Conservation (phyloP, 352 stramenopile species). For the Phytopythium montanum region DNA sequence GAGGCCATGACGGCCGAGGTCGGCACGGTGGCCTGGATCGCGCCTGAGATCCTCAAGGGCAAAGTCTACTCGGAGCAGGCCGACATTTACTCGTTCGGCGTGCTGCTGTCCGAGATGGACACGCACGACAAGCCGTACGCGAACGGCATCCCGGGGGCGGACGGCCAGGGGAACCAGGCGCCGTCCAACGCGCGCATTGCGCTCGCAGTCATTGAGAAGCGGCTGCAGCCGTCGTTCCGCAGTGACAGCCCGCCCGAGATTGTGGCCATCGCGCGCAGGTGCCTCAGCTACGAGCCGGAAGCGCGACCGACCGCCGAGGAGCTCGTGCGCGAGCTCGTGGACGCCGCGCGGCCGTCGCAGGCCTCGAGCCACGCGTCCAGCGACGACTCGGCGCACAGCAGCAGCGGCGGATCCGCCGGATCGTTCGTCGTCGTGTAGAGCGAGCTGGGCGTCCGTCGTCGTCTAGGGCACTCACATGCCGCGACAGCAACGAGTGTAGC, state of each 20-base stretch:
- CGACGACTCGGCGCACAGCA: constrained; percentile 1
- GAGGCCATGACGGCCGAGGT: constrained; percentile 41
- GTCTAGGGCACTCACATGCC: too few species aligned
- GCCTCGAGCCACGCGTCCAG: background rate
- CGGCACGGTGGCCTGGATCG: constrained; percentile 51
- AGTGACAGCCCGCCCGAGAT: constrained; percentile 29
- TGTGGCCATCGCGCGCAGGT: constrained; percentile 19
- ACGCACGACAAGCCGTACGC: constrained; percentile 40
- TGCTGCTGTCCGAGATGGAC: constrained; percentile 46
- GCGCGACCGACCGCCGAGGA: background rate
- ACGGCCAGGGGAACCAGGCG: constrained; percentile 9
- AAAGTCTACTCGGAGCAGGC: constrained; percentile 36
- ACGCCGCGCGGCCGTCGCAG: background rate
- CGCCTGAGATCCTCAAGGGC: constrained; percentile 44
- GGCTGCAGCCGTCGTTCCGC: constrained; percentile 30
- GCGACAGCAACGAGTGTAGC: too few species aligned
- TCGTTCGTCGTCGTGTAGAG: constrained; percentile 5
- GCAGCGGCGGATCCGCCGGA: background rate
- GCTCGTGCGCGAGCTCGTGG: constrained; percentile 3
- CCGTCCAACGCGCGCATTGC: constrained; percentile 33
- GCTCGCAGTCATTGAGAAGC: constrained; percentile 36
- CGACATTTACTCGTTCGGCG: constrained; percentile 58
- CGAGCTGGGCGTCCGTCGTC: too few species aligned
- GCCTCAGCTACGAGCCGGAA: constrained; percentile 2
- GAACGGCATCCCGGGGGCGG: constrained; percentile 8